phyloP scores from a whole-genome alignment of 2,329 filamentous ascomycete genomes.

The Fusarium pseudograminearum region DNA sequence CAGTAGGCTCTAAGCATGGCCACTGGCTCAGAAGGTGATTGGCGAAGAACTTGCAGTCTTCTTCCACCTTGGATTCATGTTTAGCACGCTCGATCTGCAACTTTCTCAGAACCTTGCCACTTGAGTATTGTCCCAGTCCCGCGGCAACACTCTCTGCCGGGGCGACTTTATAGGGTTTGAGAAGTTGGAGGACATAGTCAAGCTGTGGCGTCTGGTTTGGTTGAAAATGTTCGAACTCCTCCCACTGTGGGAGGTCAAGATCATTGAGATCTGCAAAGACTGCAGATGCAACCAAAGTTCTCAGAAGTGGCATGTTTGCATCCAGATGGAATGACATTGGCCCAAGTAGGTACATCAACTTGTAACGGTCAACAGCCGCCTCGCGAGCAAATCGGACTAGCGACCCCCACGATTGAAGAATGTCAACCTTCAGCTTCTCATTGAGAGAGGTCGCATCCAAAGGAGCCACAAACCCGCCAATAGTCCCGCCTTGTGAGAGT shows the following conservation, averaged over 20 bases:
- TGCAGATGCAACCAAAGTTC: conserved; percentile 40
- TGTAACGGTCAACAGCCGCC: conserved; percentile 19
- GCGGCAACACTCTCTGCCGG: conserved; percentile 12
- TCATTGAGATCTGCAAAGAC: conserved; percentile 38
- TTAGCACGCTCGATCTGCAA: conserved; percentile 33
- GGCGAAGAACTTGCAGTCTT: conserved; percentile 41
- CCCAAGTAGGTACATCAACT: conserved; percentile 43
- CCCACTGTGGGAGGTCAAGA: conserved; percentile 34
- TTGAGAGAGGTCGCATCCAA: conserved; percentile 37
- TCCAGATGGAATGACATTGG: conserved; percentile 42
- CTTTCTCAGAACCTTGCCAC: conserved; percentile 41
- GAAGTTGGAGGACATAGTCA: conserved; percentile 32
- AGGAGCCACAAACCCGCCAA: conserved; percentile 36
- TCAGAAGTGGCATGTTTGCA: conserved; percentile 36
- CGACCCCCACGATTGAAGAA: conserved; percentile 39
- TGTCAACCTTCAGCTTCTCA: conserved; percentile 37
- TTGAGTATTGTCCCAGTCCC: conserved; percentile 36
- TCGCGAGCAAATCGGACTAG: conserved; percentile 28
- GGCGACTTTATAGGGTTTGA: conserved; percentile 38
- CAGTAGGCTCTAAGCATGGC: conserved; percentile 44
- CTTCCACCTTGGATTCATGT: conserved; percentile 41
- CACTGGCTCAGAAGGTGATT: conserved; percentile 44
- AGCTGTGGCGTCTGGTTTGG: conserved; percentile 38
- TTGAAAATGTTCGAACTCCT: conserved; percentile 42
- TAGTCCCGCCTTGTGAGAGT: conserved; percentile 19